These are phyloP conservation scores for Aureobasidium melanogenum DNA, from an alignment of 2,329 filamentous ascomycete species.

Conservation along the genomic window DNA sequence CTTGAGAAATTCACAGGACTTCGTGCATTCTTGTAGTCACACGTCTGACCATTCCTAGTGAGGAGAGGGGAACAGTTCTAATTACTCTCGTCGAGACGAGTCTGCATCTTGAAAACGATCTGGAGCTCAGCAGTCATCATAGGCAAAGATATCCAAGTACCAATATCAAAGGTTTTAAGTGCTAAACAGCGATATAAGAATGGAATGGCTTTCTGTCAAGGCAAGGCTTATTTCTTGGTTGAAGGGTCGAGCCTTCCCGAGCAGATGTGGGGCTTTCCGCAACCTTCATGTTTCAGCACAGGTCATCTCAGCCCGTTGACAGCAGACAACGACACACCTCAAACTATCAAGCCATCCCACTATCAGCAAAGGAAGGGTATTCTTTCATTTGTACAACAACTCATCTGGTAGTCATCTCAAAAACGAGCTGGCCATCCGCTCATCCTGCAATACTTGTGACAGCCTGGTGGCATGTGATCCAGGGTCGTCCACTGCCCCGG, in stretches of 20 bases:
- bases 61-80: neutral
- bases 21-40: neutral
- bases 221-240: constrained; percentile 6
- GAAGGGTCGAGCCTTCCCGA: constrained; percentile 6
- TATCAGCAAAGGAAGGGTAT: neutral
- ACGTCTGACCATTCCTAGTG: too few species aligned
- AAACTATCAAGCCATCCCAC: neutral
- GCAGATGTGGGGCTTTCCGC: constrained; percentile 2
- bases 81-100: neutral
- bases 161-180: neutral
- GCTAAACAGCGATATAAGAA: neutral
- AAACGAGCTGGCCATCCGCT: neutral
- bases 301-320: neutral
- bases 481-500: neutral
- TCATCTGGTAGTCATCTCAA: neutral
- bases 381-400: neutral
- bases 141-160: neutral
- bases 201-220: neutral
- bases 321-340: neutral
- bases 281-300: constrained; percentile 7
- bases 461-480: neutral
- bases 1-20: neutral
- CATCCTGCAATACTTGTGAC: neutral
- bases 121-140: too few species aligned
- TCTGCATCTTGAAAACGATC: neutral